Base-by-base conservation (phyloP, 2,329 filamentous ascomycete species). In the Penicillium griseofulvum region DNA sequence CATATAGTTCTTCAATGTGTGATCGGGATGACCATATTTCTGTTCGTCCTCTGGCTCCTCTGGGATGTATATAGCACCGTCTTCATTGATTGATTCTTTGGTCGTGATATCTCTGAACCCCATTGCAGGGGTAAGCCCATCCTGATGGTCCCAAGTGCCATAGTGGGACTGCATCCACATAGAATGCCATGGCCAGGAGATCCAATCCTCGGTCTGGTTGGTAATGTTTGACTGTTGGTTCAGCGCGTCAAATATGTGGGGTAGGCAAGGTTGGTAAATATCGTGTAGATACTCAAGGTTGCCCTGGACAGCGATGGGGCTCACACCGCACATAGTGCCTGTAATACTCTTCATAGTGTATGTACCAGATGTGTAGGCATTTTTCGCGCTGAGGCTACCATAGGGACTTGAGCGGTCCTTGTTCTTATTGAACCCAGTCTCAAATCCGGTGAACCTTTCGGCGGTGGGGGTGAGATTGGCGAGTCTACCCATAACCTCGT, bases 321-420 rank as follows among this genome's bases (percentile, higher is more conserved):
- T 62, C 5, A 76, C 52, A 26, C 76, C 76, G 43, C 76, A 78
- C 10, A 76, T 55, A 17, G 73, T 74, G 1, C 67, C 76, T 1
- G 68, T 64, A n/a, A 78, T 54, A 57, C 75, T 77, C 61, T 78
- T 78, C 19, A 77, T 63, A 0, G 76, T 78, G 38, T 76, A 77
- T 0, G 76, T 77, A 14, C 69, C 69, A 0, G 73, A 65, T 0
- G 76, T 77, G 45, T 75, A 73, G 0, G 74, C 74, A n/a, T 69
- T 63, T 10, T 71, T 72, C n/a, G 71, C 72, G 42, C 67, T 74
- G 43, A 78, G 66, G 14, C 76, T 75, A 17, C 76, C 76, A 28
- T 70, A 73, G 1, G 63, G 58, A 45, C 60, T 61, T 46, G 61
- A 56, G 5, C 47, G 45, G 19, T 60, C 53, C 10, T 60, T 54